Conservation (phyloP, 2,329 filamentous ascomycete species). For the Pestalotiopsis sp. region DNA sequence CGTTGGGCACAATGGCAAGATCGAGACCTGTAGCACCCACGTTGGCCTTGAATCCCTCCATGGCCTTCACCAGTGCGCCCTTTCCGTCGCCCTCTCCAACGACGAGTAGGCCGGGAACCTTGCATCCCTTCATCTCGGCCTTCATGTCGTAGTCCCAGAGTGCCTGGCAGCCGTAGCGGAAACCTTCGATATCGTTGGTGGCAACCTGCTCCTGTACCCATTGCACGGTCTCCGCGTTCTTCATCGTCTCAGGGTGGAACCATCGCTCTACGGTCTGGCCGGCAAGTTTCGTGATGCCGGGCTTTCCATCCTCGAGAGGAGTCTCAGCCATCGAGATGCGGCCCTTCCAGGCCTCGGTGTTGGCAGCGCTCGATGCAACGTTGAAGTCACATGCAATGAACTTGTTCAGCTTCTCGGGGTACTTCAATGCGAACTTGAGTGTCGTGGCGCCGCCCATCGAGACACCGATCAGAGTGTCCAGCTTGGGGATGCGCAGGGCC, state of each 20-base stretch:
- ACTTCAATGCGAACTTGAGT: conserved; percentile 76
- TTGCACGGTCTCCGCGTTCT: conserved; percentile 48
- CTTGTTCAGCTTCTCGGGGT: conserved; percentile 77
- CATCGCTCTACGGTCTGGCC: conserved; percentile 73
- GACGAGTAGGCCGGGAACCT: conserved; percentile 67
- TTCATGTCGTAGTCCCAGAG: conserved; percentile 73
- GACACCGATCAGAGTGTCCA: conserved; percentile 73
- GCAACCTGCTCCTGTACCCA: conserved; percentile 71
- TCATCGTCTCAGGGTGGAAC: conserved; percentile 67
- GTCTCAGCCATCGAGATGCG: conserved; percentile 69
- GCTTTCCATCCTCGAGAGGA: conserved; percentile 46
- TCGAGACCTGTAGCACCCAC: conserved; percentile 58
- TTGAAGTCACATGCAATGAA: conserved; percentile 88
- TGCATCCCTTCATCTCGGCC: conserved; percentile 53
- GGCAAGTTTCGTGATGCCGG: conserved; percentile 68
- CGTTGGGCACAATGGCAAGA: conserved; percentile 66
- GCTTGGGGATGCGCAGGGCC: conserved; percentile 68
- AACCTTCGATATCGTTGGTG: conserved; percentile 70
- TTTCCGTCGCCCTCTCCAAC: conserved; percentile 74
- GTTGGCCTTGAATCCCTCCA: conserved; percentile 70
- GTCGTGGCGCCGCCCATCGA: conserved; percentile 81
- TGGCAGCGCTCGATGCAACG: conserved; percentile 69
- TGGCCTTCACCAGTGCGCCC: conserved; percentile 73
- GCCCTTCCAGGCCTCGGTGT: conserved; percentile 79
- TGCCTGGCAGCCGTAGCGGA: conserved; percentile 68